phyloP scores from a whole-genome alignment of 2,329 filamentous ascomycete genomes.

The Alternaria panax region DNA sequence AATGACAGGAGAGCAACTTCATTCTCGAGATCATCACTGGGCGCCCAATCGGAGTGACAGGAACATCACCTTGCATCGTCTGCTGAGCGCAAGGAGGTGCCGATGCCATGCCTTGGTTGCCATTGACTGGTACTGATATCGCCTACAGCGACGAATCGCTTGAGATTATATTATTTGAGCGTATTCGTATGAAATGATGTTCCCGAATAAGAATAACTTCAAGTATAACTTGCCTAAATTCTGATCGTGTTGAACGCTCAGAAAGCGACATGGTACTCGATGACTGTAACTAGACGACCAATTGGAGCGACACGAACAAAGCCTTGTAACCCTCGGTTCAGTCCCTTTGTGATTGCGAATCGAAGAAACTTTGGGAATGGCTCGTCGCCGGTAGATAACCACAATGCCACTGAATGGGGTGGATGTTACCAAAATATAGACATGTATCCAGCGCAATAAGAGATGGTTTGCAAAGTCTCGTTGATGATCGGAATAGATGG shows the following conservation, averaged over 20 bases:
- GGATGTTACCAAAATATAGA: not conserved
- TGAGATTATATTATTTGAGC: not conserved
- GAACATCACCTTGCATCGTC: not conserved
- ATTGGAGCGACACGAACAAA: not conserved
- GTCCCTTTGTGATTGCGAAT: not conserved
- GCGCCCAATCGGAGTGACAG: not conserved
- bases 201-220: not conserved
- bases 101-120: not conserved
- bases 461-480: not conserved
- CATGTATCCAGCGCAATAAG: not conserved
- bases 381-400: not conserved
- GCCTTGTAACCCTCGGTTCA: not conserved
- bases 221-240: not conserved
- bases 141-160: not conserved
- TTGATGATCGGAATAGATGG: not conserved
- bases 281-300: not conserved
- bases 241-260: not conserved
- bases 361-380: not conserved
- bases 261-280: not conserved
- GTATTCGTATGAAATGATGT: not conserved
- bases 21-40: not conserved
- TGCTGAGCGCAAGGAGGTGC: not conserved
- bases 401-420: not conserved
- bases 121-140: not conserved
- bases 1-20: not conserved